Evolutionary conservation across 2,329 filamentous ascomycete species (phyloP).

Genomic region (Penicillium sp.): DNA sequence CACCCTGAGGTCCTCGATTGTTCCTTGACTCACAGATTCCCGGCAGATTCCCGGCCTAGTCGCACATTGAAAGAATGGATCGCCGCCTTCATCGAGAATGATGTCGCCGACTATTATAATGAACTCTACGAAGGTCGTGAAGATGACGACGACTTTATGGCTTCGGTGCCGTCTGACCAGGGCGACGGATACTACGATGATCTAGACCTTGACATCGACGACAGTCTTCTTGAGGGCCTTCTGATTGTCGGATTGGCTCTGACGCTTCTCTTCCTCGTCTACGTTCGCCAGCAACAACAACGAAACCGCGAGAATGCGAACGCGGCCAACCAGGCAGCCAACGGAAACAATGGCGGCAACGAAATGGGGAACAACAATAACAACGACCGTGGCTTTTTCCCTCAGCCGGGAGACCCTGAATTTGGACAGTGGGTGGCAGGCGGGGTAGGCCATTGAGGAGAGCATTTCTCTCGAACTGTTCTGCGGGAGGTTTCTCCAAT

Average conservation of each 20-base stretch:
- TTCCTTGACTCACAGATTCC: constrained; percentile 13
- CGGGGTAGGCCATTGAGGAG: constrained; percentile 51
- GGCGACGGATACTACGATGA: constrained; percentile 56
- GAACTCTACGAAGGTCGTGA: constrained; percentile 42
- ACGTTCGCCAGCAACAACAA: constrained; percentile 55
- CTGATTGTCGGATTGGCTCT: constrained; percentile 74
- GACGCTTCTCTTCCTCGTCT: constrained; percentile 69
- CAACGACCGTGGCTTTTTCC: constrained; percentile 54
- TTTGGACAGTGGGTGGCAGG: constrained; percentile 64
- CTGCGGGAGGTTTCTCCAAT: neutral
- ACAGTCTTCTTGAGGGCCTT: constrained; percentile 75
- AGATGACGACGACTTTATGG: constrained; percentile 29
- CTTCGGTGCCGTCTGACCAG: constrained; percentile 27
- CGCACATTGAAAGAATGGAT: constrained; percentile 84
- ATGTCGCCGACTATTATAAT: constrained; percentile 61
- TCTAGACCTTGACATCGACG: constrained; percentile 59
- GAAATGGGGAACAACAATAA: constrained; percentile 22
- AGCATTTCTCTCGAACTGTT: constrained; percentile 7
- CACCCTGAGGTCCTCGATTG: constrained; percentile 11
- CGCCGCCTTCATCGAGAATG: constrained; percentile 70
- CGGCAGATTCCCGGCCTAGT: constrained; percentile 59
- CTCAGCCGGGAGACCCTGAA: constrained; percentile 60
- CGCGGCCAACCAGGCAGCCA: constrained; percentile 17
- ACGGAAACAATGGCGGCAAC: constrained; percentile 20
- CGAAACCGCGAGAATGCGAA: constrained; percentile 35